Conservation (phyloP, 306 rosid species). For the Leucaena leucocephala region DNA sequence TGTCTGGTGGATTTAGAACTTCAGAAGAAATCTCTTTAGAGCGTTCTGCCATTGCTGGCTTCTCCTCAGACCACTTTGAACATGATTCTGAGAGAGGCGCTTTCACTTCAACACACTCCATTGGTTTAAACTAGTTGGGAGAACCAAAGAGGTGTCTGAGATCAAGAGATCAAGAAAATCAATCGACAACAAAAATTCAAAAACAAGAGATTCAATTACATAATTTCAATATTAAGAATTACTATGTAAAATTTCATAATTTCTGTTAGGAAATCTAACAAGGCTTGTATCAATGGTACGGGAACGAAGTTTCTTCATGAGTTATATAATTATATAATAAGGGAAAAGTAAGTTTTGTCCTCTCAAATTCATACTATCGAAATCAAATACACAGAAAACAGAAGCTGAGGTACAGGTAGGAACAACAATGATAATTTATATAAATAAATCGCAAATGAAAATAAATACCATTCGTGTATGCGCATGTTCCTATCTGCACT, state of each 20-base stretch:
- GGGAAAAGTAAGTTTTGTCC: conserved; percentile 1
- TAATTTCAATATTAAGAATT: background rate
- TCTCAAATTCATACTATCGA: conserved; percentile 1
- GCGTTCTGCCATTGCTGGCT: conserved; percentile 21
- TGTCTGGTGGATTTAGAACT: background rate
- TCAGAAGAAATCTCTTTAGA: conserved; percentile 20
- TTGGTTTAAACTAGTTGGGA: conserved; percentile 36
- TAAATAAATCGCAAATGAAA: conserved; percentile 14
- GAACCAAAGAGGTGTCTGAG: conserved; percentile 37
- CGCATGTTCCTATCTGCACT: background rate
- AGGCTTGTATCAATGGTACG: background rate
- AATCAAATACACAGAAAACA: conserved; percentile 14
- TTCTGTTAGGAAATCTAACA: background rate
- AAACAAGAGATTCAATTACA: conserved; percentile 13
- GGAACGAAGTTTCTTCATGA: background rate
- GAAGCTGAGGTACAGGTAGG: background rate
- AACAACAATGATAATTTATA: conserved; percentile 2
- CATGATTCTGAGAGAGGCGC: conserved; percentile 40
- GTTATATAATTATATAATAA: background rate
- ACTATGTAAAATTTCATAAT: conserved; percentile 1
- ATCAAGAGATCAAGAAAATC: conserved; percentile 31
- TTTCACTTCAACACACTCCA: conserved; percentile 58
- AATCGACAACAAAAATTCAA: conserved; percentile 3
- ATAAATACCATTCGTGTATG: conserved; percentile 9
- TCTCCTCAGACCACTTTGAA: conserved; percentile 30